Evolutionary conservation across 352 stramenopile genomes (phyloP), one percentile per base, ranked within the genome.

Genomic region (Globisporangium rhizosaccharum): DNA sequence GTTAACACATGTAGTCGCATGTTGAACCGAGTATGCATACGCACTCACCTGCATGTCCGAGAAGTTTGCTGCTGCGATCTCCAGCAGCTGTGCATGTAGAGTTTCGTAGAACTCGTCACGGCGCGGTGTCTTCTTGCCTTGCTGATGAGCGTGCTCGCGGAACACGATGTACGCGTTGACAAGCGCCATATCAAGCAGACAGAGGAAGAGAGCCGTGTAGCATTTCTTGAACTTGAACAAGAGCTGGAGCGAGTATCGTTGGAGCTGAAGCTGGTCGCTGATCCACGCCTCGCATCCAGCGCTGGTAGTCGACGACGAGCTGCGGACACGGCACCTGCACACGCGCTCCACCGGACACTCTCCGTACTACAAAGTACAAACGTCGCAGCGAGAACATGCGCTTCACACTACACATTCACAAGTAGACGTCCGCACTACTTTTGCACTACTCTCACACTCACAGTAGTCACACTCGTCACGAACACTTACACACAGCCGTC

Each of bases 101-200:
- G 41, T 46, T n/a, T 46, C 42, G 42, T 48, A 17, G 42, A 48
- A 20, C 42, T 48, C 42, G 42, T 48, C 42, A 4, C 6, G 42
- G 2, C 42, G 10, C 3, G 9, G 42, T n/a, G 14, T 20, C 20
- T 18, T 11, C 42, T 48, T 20, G 6, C 42, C 14, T 48, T 48
- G 42, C 15, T 48, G 42, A 2, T 48, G 42, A 12, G 42, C 42
- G 42, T 48, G 42, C 42, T 25, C 42, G 18, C 9, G 6, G 42
- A 23, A 48, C 10, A 68, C 30, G 14, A 71, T 68, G 57, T 65
- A 65, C 17, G 25, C 54, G 33, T 67, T 71, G 26, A 70, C 63
- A 5, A 67, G 59, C 2, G 59, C 59, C 12, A 67, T 52, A 28
- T 56, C 64, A 4, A 71, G 55, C 0, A 71, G 41, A 0, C 59